Conservation (phyloP, 179 eudicot species). For the Corrigiola litoralis region DNA sequence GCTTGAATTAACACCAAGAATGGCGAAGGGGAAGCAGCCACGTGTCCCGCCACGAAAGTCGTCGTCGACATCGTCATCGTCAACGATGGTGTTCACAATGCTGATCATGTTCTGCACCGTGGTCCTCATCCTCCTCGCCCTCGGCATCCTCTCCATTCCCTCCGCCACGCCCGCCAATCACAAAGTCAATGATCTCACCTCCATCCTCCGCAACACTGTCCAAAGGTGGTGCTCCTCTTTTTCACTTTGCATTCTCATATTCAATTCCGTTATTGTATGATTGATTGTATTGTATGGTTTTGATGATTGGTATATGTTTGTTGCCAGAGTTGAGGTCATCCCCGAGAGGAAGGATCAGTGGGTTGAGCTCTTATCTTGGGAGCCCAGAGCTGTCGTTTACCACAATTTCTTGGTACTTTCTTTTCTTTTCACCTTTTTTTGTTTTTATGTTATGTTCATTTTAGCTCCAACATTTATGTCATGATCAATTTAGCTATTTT, state of each 20-base stretch:
- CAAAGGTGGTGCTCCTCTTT: slow-evolving; percentile 27
- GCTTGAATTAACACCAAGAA: slow-evolving; percentile 8
- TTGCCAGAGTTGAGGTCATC: slow-evolving; percentile 30
- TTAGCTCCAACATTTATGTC: background rate
- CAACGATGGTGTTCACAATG: slow-evolving; percentile 32
- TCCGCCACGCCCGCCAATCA: slow-evolving; percentile 22
- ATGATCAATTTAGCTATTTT: too few relatives aligned
- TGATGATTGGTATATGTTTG: background rate
- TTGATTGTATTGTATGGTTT: background rate
- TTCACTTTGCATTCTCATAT: background rate
- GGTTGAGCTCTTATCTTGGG: slow-evolving; percentile 93
- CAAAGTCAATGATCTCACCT: slow-evolving; percentile 51
- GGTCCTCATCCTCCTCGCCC: slow-evolving; percentile 48
- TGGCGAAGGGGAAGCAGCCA: slow-evolving; percentile 28
- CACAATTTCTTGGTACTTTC: slow-evolving; percentile 76
- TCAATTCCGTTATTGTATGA: background rate
- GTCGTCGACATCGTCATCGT: slow-evolving; percentile 19
- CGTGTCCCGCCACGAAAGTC: slow-evolving; percentile 23
- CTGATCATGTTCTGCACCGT: slow-evolving; percentile 43
- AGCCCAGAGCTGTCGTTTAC: slow-evolving; percentile 82
- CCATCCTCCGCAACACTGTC: slow-evolving; percentile 41
- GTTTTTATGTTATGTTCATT: background rate
- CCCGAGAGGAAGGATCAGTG: slow-evolving; percentile 57
- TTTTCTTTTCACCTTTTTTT: background rate
- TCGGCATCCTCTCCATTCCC: slow-evolving; percentile 59